These are phyloP conservation scores for Fomitopsis palustris DNA, from an alignment of 1,284 basidiomycete species.

Conservation along the genomic window DNA sequence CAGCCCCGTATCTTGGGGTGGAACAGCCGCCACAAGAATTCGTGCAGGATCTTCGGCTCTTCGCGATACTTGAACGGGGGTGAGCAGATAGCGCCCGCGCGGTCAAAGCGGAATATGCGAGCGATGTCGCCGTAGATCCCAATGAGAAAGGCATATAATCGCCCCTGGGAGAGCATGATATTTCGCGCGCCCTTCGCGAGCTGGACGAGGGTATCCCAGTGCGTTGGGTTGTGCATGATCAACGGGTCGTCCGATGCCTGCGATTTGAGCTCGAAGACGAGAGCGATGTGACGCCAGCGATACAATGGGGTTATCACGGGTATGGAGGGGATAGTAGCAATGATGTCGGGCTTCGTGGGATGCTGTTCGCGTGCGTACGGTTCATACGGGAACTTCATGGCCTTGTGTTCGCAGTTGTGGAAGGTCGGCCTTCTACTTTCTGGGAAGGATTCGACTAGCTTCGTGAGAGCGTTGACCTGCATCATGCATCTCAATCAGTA, in stretches of 20 bases:
- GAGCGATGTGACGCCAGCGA: background rate
- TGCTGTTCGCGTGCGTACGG: background rate
- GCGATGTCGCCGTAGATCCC: slow-evolving; percentile 9
- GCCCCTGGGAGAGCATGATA: slow-evolving; percentile 8
- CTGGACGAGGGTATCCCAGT: background rate
- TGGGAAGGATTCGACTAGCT: background rate
- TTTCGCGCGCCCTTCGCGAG: slow-evolving; percentile 8
- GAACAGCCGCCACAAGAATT: background rate
- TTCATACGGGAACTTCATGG: background rate
- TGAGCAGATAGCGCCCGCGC: slow-evolving; percentile 1
- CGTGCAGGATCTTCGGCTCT: background rate
- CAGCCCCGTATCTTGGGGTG: background rate
- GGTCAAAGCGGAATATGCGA: slow-evolving; percentile 11
- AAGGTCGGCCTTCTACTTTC: background rate
- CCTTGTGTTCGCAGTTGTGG: background rate
- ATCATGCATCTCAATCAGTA: background rate
- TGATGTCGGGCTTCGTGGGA: background rate
- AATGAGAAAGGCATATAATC: slow-evolving; percentile 9
- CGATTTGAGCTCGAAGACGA: background rate
- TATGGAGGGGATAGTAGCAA: background rate
- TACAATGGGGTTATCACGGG: background rate
- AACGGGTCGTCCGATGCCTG: background rate
- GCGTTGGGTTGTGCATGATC: background rate
- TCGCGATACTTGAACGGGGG: background rate
- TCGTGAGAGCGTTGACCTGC: background rate